A percentile compares a stretch with the other conserved stretches of the same genome.
Conservation (phyloP, 2,329 filamentous ascomycete species). For the Ascochyta viciae-villosae region DNA sequence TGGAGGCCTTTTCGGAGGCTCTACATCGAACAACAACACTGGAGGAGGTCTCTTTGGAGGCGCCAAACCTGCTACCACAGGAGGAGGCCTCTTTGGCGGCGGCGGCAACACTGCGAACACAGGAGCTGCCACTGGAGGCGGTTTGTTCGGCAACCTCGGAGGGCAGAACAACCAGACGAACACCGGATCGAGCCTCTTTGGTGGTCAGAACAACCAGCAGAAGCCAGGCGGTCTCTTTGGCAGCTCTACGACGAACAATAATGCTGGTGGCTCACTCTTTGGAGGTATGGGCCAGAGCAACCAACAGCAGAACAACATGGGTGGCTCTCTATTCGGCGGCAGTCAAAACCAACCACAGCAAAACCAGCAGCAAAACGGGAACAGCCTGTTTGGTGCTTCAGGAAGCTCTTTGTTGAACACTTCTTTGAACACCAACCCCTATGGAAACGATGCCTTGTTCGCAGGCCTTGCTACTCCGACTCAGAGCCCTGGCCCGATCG, state of each 20-base stretch:
- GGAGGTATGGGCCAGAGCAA: conserved; percentile 51
- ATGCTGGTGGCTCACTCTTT: conserved; percentile 57
- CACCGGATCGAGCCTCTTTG: conserved; percentile 47
- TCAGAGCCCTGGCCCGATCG: conserved; percentile 83
- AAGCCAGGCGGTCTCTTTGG: conserved; percentile 54
- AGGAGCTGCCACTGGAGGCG: conserved; percentile 28
- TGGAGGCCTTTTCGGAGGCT: conserved; percentile 60
- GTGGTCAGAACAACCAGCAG: conserved; percentile 51
- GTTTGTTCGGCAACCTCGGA: conserved; percentile 46
- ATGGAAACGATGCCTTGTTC: conserved; percentile 88
- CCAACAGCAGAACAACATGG: conserved; percentile 48
- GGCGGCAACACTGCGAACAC: conserved; percentile 36
- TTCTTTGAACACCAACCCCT: conserved; percentile 76
- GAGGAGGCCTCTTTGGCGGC: conserved; percentile 53
- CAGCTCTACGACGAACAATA: conserved; percentile 46
- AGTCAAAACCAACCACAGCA: conserved; percentile 53
- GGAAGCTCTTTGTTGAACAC: conserved; percentile 59
- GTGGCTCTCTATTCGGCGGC: conserved; percentile 52
- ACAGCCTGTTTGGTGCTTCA: conserved; percentile 62
- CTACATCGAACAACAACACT: conserved; percentile 20
- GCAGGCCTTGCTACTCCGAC: conserved; percentile 71
- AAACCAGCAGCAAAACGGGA: conserved; percentile 47
- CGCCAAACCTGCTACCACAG: conserved; percentile 40
- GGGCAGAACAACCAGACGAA: conserved; percentile 41
- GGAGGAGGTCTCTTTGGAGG: conserved; percentile 55